Evolutionary conservation across 352 stramenopile species (phyloP).

Genomic region (Phytophthora rubi): DNA sequence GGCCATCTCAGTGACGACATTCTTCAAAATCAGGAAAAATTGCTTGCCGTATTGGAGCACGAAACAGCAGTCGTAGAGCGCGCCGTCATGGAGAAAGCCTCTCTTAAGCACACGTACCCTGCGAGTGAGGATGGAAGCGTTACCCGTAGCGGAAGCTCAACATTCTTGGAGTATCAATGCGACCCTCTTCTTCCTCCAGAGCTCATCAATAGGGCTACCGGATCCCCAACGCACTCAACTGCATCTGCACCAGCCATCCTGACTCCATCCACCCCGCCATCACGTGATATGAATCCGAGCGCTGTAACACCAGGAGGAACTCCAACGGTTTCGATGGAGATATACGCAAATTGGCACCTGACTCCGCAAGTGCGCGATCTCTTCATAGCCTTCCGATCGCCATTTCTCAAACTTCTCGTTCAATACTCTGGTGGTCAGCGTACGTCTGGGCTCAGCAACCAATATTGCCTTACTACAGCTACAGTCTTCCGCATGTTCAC

Average conservation of each 20-base stretch:
- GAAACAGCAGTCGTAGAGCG: constrained; percentile 80
- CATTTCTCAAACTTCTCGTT: constrained; percentile 57
- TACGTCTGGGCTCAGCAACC: constrained; percentile 43
- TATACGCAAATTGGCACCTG: constrained; percentile 61
- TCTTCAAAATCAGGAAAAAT: constrained; percentile 82
- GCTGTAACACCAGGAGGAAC: constrained; percentile 1
- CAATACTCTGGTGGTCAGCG: constrained; percentile 65
- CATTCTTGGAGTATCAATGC: constrained; percentile 71
- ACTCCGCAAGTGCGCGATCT: constrained; percentile 65
- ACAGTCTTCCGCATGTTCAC: constrained; percentile 59
- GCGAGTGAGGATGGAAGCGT: constrained; percentile 31
- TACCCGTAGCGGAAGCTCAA: constrained; percentile 22
- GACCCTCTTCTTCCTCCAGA: constrained; percentile 61
- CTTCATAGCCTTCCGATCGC: constrained; percentile 59
- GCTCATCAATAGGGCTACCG: constrained; percentile 5
- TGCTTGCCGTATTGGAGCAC: constrained; percentile 78
- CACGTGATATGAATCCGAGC: constrained; percentile 2
- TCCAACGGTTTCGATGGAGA: constrained; percentile 24
- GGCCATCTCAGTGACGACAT: constrained; percentile 80
- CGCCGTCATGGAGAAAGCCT: constrained; percentile 82
- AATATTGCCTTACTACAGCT: constrained; percentile 50
- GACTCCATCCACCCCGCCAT: constrained; percentile 2
- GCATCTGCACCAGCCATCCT: constrained; percentile 2
- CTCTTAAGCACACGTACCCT: constrained; percentile 72
- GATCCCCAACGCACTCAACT: constrained; percentile 21